phyloP scores from a whole-genome alignment of 2,329 filamentous ascomycete genomes.

The Aspergillus ustus region DNA sequence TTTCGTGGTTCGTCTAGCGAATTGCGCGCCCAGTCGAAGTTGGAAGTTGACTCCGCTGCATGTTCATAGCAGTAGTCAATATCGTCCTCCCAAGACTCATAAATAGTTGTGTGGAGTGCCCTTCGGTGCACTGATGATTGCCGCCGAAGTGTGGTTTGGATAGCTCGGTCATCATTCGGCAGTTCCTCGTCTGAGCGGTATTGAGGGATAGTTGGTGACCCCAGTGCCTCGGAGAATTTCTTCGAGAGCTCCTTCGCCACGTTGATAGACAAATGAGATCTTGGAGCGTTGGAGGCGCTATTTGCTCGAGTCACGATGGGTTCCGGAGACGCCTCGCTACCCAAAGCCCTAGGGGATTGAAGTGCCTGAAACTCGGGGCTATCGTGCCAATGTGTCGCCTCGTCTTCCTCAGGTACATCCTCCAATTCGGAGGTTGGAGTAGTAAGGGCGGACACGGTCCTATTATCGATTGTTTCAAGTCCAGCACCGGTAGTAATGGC shows the following conservation, averaged over 20 bases:
- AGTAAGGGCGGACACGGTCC: conserved; percentile 48
- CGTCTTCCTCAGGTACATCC: conserved; percentile 53
- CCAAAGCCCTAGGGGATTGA: conserved; percentile 25
- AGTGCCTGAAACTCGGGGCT: conserved; percentile 32
- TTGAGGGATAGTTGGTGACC: conserved; percentile 45
- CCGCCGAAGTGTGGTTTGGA: conserved; percentile 20
- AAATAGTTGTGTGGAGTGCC: conserved; percentile 35
- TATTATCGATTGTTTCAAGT: conserved; percentile 40
- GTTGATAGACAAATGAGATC: conserved; percentile 36
- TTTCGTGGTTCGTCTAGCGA: conserved; percentile 38
- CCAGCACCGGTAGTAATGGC: conserved; percentile 50
- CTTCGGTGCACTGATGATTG: conserved; percentile 23
- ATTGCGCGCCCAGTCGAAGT: conserved; percentile 61
- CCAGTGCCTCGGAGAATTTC: conserved; percentile 52
- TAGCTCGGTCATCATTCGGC: conserved; percentile 21
- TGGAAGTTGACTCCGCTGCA: conserved; percentile 63
- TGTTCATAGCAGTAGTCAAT: conserved; percentile 67
- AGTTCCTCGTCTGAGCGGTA: conserved; percentile 25
- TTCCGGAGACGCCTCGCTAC: conserved; percentile 22
- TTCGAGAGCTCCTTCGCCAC: conserved; percentile 39
- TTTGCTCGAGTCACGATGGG: conserved; percentile 15
- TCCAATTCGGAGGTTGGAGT: conserved; percentile 46
- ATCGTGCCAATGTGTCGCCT: conserved; percentile 39
- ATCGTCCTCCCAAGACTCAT: conserved; percentile 63
- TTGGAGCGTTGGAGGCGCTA: conserved; percentile 22